These are phyloP conservation scores for Debaryomycetaceae sp. DNA, from an alignment of 1,139 yeast species.

Conservation along the genomic window DNA sequence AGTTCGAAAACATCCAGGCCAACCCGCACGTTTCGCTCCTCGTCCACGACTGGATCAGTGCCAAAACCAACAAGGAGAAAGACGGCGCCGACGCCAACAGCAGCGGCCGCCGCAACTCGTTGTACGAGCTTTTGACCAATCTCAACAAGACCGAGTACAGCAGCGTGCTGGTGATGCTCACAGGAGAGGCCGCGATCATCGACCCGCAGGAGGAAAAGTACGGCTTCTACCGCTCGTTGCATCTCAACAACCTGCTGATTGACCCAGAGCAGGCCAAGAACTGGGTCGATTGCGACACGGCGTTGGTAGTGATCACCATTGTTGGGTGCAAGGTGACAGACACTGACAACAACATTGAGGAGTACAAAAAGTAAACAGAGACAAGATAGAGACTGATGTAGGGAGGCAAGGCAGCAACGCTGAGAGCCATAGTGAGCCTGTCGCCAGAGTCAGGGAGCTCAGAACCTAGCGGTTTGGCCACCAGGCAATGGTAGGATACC, in stretches of 20 bases:
- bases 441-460: too few species aligned
- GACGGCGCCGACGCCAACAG: slow-evolving; percentile 15
- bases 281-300: slow-evolving; percentile 49
- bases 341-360: slow-evolving; percentile 59
- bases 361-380: slow-evolving; percentile 22
- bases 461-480: too few species aligned
- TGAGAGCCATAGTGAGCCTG: too few species aligned
- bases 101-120: slow-evolving; percentile 33
- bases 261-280: slow-evolving; percentile 62
- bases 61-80: too few species aligned
- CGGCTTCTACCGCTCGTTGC: slow-evolving; percentile 56
- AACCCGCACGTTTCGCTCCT: slow-evolving; percentile 77
- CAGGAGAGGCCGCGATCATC: slow-evolving; percentile 66
- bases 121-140: slow-evolving; percentile 62
- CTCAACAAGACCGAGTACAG: slow-evolving; percentile 74
- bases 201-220: slow-evolving; percentile 35
- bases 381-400: not conserved
- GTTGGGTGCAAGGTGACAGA: slow-evolving; percentile 78
- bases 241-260: slow-evolving; percentile 57
- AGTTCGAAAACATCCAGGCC: slow-evolving; percentile 57
- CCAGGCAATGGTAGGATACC: too few species aligned
- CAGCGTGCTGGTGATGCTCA: slow-evolving; percentile 72
- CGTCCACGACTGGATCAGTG: slow-evolving; percentile 83
- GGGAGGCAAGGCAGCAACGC: too few species aligned
- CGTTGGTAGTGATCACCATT: slow-evolving; percentile 61